Conservation (phyloP, 1,139 yeast species). For the Kazachstania sp. region DNA sequence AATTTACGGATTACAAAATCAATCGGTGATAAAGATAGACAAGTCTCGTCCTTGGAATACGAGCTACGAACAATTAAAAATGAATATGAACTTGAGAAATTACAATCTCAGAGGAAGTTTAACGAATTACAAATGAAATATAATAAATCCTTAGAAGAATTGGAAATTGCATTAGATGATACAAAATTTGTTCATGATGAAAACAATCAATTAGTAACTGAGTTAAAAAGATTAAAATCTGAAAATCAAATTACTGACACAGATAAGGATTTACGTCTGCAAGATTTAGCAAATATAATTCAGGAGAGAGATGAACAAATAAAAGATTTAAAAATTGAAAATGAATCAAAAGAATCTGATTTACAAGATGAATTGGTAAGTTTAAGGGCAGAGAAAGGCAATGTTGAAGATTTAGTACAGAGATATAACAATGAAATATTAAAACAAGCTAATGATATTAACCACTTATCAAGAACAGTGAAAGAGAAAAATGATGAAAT, state of each 20-base stretch:
- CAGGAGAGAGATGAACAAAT: slow-evolving; percentile 12
- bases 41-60: slow-evolving; percentile 20
- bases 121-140: slow-evolving; percentile 21
- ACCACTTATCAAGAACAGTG: slow-evolving; percentile 14
- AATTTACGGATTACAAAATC: too few species aligned
- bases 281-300: slow-evolving; percentile 13
- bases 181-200: slow-evolving; percentile 33
- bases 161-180: slow-evolving; percentile 22
- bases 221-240: slow-evolving; percentile 28
- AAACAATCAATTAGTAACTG: slow-evolving; percentile 30
- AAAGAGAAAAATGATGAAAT: slow-evolving; percentile 23
- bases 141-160: slow-evolving; percentile 21
- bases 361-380: slow-evolving; percentile 14
- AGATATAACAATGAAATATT: slow-evolving; percentile 20
- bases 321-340: slow-evolving; percentile 15
- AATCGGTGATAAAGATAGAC: slow-evolving; percentile 11
- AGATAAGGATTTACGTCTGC: slow-evolving; percentile 19
- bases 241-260: slow-evolving; percentile 21
- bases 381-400: slow-evolving; percentile 13
- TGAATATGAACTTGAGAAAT: slow-evolving; percentile 23
- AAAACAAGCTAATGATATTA: slow-evolving; percentile 15
- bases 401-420: slow-evolving; percentile 15
- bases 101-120: slow-evolving; percentile 21
- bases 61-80: slow-evolving; percentile 22
- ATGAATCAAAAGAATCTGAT: slow-evolving; percentile 11